Evolutionary conservation across 208 protist genomes (phyloP), one percentile per base, ranked within the genome.

Genomic region (Acanthamoeba healyi): DNA sequence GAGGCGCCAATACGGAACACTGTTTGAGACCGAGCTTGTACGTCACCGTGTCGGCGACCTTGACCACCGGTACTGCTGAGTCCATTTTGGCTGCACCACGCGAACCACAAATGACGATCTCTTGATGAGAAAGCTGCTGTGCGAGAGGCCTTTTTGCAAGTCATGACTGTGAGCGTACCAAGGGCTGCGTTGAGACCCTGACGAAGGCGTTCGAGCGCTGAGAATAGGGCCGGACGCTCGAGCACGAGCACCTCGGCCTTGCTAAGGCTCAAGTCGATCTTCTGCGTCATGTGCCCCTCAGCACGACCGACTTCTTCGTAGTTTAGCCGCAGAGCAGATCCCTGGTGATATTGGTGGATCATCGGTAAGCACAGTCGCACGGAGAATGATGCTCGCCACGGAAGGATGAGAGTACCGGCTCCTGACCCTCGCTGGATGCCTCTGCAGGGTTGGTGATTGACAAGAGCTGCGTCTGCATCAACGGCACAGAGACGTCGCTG

Each of bases 231-330:
- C 14, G 63, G 63, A 72, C 24, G 63, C n/a, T 72, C 63, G 63
- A 72, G 26, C 63, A 72, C 26, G 26, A 72, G 63, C 5, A 72
- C 32, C 32, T 72, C 63, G 63, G 32, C 63, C 63, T 26, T 72
- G 7, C 63, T 26, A 14, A 72, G 3, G 63, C n/a, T 36, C 63
- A 72, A 72, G 63, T 72, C 63, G n/a, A 72, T 72, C 63, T 72
- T 72, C 63, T 72, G 63, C 63, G 63, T 72, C 63, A 38, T 72
- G n/a, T 72, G 63, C 32, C 63, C 63, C 63, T 72, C 63, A 38
- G 63, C 63, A 38, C 63, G 19, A 34, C 63, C 63, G 14, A 36
- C 63, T 17, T 26, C 32, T 26, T 72, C 63, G 32, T 72, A 72
- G 63, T 72, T 29, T 26, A 72, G 63, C 26, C 63, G 63, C 63